Base-by-base conservation (phyloP, 2,329 filamentous ascomycete genomes). In the Colletotrichum aenigma region DNA sequence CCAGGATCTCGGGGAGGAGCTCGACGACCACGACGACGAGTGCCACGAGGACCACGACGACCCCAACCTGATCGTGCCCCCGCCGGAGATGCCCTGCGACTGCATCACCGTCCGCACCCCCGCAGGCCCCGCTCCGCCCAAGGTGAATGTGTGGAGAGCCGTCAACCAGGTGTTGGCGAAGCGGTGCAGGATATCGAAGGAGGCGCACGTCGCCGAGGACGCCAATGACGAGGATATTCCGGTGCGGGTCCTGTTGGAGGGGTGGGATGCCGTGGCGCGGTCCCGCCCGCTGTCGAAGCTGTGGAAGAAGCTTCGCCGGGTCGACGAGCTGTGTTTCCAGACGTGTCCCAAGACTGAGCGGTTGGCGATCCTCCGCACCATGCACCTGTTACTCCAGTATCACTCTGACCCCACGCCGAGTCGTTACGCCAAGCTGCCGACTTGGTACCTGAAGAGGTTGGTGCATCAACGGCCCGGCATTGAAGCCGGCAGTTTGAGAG, bases 261-360 rank as follows among this genome's bases (percentile, higher is more conserved):
- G 81, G 5, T 82, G 81, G 81, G 77, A 82, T 21, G 80, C 76
- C n/a, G 73, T 81, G 5, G 80, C 82, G 12, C 69, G 52, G n/a
- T 74, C 76, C 1, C 79, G 81, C 1, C 79, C 77, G 24, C 76
- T 83, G 78, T 80, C 81, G 3, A 66, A 71, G 1, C 77, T 79
- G 7, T 83, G 81, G 81, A 78, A 74, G 8, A 83, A 81, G 61
- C 38, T 83, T 4, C 79, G 80, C 7, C 67, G 68, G 7, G 69
- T 79, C 0, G 81, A 83, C 18, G 77, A 83, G 43, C 16, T 78
- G 6, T 80, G 78, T 2, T 82, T 83, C 24, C 9, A 48, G 0
- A 62, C 60, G 2, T 81, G 78, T 28, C 69, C 70, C 1, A 43
- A 77, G 7, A 76, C 67, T 1, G 81, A 83, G 28, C 76, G 81